Percentiles rank a stretch among this genome's conserved stretches.
phyloP scores from a whole-genome alignment of 352 stramenopile genomes.

The Thraustochytrium sp. region DNA sequence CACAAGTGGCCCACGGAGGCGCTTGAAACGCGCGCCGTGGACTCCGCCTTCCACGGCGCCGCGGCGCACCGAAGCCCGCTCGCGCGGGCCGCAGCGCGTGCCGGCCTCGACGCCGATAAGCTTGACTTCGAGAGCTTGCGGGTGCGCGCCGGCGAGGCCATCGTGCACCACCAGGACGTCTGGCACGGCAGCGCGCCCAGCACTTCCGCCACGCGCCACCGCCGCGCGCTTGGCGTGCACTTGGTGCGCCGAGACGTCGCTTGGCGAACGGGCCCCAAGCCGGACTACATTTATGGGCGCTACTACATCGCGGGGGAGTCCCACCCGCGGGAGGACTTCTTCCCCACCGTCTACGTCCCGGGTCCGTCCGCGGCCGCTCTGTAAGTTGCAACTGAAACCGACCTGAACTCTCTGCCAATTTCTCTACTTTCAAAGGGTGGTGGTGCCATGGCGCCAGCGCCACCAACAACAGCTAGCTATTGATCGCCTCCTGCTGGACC shows the following conservation, averaged over 20 bases:
- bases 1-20: constrained; percentile 48
- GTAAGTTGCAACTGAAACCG: no score
- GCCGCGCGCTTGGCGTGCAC: constrained; percentile 54
- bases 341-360: constrained; percentile 45
- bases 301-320: constrained; percentile 47
- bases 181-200: constrained; percentile 55
- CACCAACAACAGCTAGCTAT: not conserved
- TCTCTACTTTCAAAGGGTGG: not conserved
- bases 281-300: constrained; percentile 57
- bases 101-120: not conserved
- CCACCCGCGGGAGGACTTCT: constrained; percentile 47
- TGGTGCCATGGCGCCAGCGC: not conserved
- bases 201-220: constrained; percentile 28
- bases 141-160: constrained; percentile 47
- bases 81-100: not conserved
- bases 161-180: constrained; percentile 56
- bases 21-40: constrained; percentile 26
- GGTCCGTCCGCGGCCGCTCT: no score
- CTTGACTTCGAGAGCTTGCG: constrained; percentile 39
- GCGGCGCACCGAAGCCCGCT: constrained; percentile 39
- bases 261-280: constrained; percentile 46
- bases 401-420: no score
- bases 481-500: not conserved
- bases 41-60: constrained; percentile 48
- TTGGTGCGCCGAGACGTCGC: constrained; percentile 53